Percentiles rank a stretch among this genome's conserved stretches.
Evolutionary conservation across 208 protist genomes (phyloP).

Genomic region (Wallacemonas sp.): DNA sequence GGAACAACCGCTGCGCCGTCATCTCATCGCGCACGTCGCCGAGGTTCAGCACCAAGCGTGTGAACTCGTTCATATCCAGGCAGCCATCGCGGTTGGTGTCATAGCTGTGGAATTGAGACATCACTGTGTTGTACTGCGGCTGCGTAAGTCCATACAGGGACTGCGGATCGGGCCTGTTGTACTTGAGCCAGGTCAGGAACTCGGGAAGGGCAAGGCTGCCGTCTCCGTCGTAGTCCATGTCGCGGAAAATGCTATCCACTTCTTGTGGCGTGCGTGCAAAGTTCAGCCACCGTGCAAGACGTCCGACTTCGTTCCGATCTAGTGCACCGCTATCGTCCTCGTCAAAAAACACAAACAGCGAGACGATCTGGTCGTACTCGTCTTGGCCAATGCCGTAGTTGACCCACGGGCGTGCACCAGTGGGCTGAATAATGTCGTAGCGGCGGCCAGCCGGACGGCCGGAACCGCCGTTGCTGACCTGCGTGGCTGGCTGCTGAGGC

Average conservation of each 20-base stretch:
- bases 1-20: conserved; percentile 29
- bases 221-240: conserved; percentile 49
- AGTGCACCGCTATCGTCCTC: conserved; percentile 47
- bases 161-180: conserved; percentile 47
- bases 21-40: conserved; percentile 28
- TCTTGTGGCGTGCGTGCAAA: conserved; percentile 42
- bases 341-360: conserved; percentile 61
- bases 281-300: conserved; percentile 57
- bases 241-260: conserved; percentile 51
- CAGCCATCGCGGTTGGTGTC: conserved; percentile 46
- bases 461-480: neutral
- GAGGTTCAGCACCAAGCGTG: conserved; percentile 27
- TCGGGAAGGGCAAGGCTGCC: conserved; percentile 45
- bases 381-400: conserved; percentile 47
- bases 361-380: conserved; percentile 65
- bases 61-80: conserved; percentile 43
- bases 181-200: conserved; percentile 44
- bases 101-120: conserved; percentile 56
- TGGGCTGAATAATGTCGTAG: conserved; percentile 26
- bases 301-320: conserved; percentile 31
- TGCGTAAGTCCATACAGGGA: conserved; percentile 52
- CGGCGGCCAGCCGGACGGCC: conserved; percentile 9
- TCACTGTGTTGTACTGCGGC: conserved; percentile 49
- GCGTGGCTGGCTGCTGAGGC: neutral
- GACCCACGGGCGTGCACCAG: conserved; percentile 28